phyloP scores from a whole-genome alignment of 495 filamentous ascomycete species.

The Neurospora sp. region DNA sequence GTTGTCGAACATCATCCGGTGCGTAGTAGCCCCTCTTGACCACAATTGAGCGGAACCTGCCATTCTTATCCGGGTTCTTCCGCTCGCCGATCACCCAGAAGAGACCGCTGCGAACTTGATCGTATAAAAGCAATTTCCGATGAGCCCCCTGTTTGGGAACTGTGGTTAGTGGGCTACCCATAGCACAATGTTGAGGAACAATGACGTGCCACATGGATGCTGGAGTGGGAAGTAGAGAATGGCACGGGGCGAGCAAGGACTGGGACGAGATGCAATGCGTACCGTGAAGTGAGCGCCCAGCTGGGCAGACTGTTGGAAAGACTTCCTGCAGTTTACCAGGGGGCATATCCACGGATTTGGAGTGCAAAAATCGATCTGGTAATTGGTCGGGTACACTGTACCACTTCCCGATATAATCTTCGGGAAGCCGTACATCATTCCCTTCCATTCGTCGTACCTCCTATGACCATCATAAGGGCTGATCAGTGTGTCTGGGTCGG shows the following conservation, averaged over 20 bases:
- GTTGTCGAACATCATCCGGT: background rate
- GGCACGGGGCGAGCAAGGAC: background rate
- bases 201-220: background rate
- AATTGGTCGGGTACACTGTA: slow-evolving; percentile 13
- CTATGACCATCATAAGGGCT: slow-evolving; percentile 1
- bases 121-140: slow-evolving; percentile 11
- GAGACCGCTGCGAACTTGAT: slow-evolving; percentile 10
- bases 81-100: slow-evolving; percentile 9
- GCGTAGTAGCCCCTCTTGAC: slow-evolving; percentile 6
- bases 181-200: background rate
- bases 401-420: slow-evolving; percentile 4
- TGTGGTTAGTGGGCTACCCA: background rate
- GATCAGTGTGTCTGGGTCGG: background rate
- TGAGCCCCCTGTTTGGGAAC: slow-evolving; percentile 1
- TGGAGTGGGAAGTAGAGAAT: background rate
- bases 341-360: slow-evolving; percentile 15
- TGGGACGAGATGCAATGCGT: background rate
- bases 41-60: slow-evolving; percentile 8
- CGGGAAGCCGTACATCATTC: background rate
- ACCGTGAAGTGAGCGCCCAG: slow-evolving; percentile 16
- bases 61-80: background rate
- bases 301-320: slow-evolving; percentile 1
- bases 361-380: background rate
- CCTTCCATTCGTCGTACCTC: slow-evolving; percentile 10
- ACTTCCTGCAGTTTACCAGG: slow-evolving; percentile 6